Base-by-base conservation (phyloP, 306 rosid species). In the Cucurbita ficifolia region DNA sequence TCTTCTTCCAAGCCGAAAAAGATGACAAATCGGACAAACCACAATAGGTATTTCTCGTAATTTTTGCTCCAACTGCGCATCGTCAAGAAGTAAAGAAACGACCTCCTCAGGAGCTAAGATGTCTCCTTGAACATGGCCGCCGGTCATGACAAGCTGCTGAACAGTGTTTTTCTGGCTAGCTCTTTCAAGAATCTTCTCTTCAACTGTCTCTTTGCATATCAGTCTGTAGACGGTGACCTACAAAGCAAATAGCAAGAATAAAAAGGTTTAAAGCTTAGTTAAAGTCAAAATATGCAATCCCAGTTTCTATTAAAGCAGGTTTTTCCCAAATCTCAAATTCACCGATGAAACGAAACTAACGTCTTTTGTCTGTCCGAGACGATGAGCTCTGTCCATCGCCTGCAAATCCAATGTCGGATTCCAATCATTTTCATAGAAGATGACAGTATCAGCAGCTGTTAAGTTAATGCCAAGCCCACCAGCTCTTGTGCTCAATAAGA, bases 331-430 rank as follows among this genome's bases (percentile, higher is more conserved):
- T 63, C 18, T 19, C 72, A 67, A 45, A 67, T 11, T 19, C 54
- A 50, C 22, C 22, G 54, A 76, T 21, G 67, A 68, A 75, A 68
- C 16, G 19, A 69, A 81, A 85, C 99, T 82, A 78, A 94, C 99
- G 81, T 94, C 96, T 94, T 80, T 94, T 76, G 99, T 94, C 79
- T 94, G 99, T 75, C 99, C 99, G 91, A 94, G 76, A 14, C 99
- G 93, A 83, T 94, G 99, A 86, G 99, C 99, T 89, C 99, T 89
- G 74, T 94, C 99, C 99, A 94, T 94, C 35, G 99, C 99, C 78
- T 94, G 99, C 76, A 88, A 79, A 85, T 94, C 99, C 88, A 91
- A 75, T 39, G 99, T 94, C 40, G 99, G 99, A 85, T 94, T 94
- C 99, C 99, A 94, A 85, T 94, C 99, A 87, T 95, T 94, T 86